phyloP scores from a whole-genome alignment of 179 eudicot genomes.

The Vitellaria paradoxa region DNA sequence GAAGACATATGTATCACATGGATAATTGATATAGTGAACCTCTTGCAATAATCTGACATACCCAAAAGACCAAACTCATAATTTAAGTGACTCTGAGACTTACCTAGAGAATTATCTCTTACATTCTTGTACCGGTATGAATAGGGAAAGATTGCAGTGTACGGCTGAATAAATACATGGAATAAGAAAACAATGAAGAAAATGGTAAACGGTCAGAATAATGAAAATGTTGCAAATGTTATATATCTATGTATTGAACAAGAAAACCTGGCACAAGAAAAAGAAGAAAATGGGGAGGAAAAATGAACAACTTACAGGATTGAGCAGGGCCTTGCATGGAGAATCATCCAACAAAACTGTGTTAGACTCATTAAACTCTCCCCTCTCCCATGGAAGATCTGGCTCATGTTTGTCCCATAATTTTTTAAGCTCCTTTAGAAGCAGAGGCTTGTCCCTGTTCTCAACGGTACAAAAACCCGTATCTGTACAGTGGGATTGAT shows the following conservation, averaged over 20 bases:
- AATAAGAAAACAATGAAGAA: neutral
- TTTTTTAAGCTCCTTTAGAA: constrained; percentile 72
- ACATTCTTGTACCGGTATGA: constrained; percentile 13
- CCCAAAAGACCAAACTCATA: neutral
- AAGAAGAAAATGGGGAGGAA: neutral
- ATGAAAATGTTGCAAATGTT: neutral
- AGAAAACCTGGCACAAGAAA: neutral
- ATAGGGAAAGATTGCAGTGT: constrained; percentile 13
- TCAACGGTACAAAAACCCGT: constrained; percentile 59
- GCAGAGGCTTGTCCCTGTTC: constrained; percentile 57
- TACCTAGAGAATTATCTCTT: constrained; percentile 11
- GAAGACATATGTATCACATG: neutral
- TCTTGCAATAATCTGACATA: neutral
- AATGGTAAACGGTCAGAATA: neutral
- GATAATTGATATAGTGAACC: neutral
- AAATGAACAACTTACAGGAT: constrained; percentile 64
- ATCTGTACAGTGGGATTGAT: constrained; percentile 68
- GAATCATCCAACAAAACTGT: constrained; percentile 85
- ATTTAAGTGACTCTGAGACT: neutral
- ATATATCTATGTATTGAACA: neutral
- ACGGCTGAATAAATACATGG: neutral
- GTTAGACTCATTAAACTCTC: constrained; percentile 67
- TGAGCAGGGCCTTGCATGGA: constrained; percentile 77
- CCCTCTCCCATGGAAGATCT: constrained; percentile 73
- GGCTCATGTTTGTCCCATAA: constrained; percentile 59